Base-by-base conservation (phyloP, 2,329 filamentous ascomycete species). In the Akanthomyces muscarius region DNA sequence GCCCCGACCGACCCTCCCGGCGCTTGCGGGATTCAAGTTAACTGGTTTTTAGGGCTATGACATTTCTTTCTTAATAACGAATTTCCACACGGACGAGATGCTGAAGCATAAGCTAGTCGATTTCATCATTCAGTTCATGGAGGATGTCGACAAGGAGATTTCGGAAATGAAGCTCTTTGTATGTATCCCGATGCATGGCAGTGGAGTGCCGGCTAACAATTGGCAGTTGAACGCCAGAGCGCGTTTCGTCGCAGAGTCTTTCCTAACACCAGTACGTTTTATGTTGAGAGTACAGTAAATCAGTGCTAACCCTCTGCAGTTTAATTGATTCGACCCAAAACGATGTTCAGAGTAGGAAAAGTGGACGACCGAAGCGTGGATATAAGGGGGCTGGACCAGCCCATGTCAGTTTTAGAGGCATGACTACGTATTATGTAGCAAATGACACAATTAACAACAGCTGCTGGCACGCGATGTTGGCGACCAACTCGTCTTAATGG, bases 121-220 rank as follows among this genome's bases (percentile, higher is more conserved):
- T 76, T 99, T 99, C 73, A 96, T 99, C 69, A 97, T 99, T 68
- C 89, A 98, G 73, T 99, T 99, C 73, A 98, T 99, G 94, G 94
- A 99, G 77, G 95, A 99, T 76, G 96, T 99, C 5, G 96, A 99
- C 77, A 99, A 99, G 83, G 95, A 99, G 78, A 99, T 99, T 65
- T 98, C 95, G 3, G 96, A 99, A 80, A 98, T 99, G 95, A 99
- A 99, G 85, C 89, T 99, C 71, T 99, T 99, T 78, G 94, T 97
- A 85, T 69, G 91, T 82, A 38, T 53, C n/a, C 38, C 50, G 23
- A 3, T 47, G 2, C 18, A 33, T 36, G 60, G 21, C 28, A 11
- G 5, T 14, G 33, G 25, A 36, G 67, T 71, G 52, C 74, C 63
- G 65, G 60, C 55, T 63, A 53, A 63, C 42, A 59, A n/a, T 42